A percentile compares a stretch with the other conserved stretches of the same genome.
These are phyloP conservation scores for Coemansia sp. DNA, from an alignment of 192 early-diverging fungal genomes.

Conservation along the genomic window DNA sequence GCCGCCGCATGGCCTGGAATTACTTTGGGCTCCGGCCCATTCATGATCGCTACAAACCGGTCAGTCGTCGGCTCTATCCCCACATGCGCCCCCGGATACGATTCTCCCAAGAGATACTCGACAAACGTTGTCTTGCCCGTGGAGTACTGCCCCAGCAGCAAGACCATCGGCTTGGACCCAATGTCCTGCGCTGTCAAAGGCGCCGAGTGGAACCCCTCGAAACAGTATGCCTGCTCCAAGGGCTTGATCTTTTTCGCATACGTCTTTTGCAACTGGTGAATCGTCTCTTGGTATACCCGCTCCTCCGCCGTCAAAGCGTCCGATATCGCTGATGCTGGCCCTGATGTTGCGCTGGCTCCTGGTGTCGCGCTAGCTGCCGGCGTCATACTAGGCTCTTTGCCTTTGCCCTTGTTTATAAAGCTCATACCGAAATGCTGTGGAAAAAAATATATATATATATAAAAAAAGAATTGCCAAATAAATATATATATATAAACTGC, in stretches of 20 bases:
- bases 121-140: conserved; percentile 89
- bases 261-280: conserved; percentile 68
- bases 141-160: conserved; percentile 87
- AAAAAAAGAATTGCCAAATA: neutral
- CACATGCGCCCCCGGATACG: conserved; percentile 82
- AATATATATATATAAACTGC: neutral
- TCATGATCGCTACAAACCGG: conserved; percentile 84
- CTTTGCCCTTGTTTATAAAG: conserved; percentile 19
- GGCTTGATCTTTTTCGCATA: conserved; percentile 74
- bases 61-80: conserved; percentile 92
- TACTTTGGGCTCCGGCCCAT: conserved; percentile 68
- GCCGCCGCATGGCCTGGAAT: conserved; percentile 89
- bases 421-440: neutral
- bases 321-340: conserved; percentile 17
- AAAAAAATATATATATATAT: neutral
- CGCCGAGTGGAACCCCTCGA: conserved; percentile 79
- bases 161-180: conserved; percentile 82
- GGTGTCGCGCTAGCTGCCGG: conserved; percentile 7
- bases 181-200: conserved; percentile 81
- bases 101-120: conserved; percentile 70
- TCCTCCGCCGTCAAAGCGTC: conserved; percentile 45
- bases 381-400: conserved; percentile 24
- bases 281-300: conserved; percentile 59
- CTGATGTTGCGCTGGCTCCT: neutral
- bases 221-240: conserved; percentile 71